Percentiles rank a stretch among this genome's conserved stretches.
phyloP scores from a whole-genome alignment of 371 early-diverging fungal species.

The Rhizomucor miehei region DNA sequence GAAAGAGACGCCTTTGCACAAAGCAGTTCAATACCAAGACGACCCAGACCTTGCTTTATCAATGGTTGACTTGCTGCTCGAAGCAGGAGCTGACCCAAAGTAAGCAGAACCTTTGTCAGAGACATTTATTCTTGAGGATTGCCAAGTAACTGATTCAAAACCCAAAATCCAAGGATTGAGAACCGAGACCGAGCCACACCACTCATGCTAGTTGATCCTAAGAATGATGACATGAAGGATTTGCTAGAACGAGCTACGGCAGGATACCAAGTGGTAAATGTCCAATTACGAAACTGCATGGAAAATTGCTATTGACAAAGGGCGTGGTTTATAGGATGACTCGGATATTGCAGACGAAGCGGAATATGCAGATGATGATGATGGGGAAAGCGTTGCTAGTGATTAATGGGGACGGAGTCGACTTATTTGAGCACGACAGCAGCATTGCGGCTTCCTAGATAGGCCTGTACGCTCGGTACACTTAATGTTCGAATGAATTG shows the following conservation, averaged over 20 bases:
- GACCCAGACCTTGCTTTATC: conserved; percentile 50
- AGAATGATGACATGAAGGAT: conserved; percentile 17
- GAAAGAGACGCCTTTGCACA: conserved; percentile 65
- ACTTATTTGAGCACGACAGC: conserved; percentile 67
- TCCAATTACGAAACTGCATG: neutral
- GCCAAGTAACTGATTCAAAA: neutral
- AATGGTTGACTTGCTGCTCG: conserved; percentile 52
- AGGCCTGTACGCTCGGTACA: conserved; percentile 77
- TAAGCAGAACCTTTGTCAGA: conserved; percentile 10
- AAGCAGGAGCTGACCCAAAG: conserved; percentile 56
- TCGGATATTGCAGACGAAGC: conserved; percentile 14
- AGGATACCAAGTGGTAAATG: conserved; percentile 16
- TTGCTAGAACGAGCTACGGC: conserved; percentile 16
- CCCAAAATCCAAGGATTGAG: conserved; percentile 10
- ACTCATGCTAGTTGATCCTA: conserved; percentile 10
- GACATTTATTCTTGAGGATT: neutral
- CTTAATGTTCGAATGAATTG: conserved; percentile 71
- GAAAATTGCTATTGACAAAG: neutral
- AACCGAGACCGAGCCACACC: conserved; percentile 12
- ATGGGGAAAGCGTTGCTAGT: neutral
- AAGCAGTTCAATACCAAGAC: conserved; percentile 54
- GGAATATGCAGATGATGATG: conserved; percentile 4
- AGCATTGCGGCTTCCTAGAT: conserved; percentile 79
- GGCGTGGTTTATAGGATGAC: conserved; percentile 7
- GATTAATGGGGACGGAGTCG: too few relatives aligned